Percentiles rank a stretch among this genome's conserved stretches.
Evolutionary conservation across 805 yeast genomes (phyloP).

Genomic region (Candida nanaspora): DNA sequence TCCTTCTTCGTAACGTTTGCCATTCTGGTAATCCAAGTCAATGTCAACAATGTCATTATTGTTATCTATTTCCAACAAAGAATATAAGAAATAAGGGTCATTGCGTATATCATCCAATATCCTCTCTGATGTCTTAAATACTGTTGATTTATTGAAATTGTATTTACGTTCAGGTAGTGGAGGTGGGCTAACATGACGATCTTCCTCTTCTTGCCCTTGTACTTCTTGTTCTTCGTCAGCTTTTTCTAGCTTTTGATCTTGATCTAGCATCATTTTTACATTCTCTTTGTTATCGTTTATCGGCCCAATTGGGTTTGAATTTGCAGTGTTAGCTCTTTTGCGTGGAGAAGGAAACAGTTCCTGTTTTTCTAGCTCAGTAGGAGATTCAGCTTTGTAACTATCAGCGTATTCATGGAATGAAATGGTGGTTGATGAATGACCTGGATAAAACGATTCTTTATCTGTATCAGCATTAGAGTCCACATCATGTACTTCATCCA

Average conservation of each 20-base stretch:
- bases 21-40: conserved; percentile 3
- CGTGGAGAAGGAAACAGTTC: background rate
- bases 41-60: background rate
- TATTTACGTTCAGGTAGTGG: conserved; percentile 11
- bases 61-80: background rate
- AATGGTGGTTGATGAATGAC: background rate
- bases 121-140: conserved; percentile 60
- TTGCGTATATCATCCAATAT: conserved; percentile 56
- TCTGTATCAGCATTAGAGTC: background rate
- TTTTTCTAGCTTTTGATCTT: too few species aligned
- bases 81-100: conserved; percentile 28
- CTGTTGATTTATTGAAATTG: conserved; percentile 14
- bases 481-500: background rate
- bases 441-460: background rate
- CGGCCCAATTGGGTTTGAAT: background rate
- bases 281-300: background rate
- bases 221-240: too few species aligned
- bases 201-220: background rate
- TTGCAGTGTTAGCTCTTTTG: background rate
- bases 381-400: background rate
- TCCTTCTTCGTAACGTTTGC: conserved; percentile 12
- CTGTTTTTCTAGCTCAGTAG: background rate
- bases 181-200: conserved; percentile 12
- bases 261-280: background rate
- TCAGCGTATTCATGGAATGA: background rate